Conservation (phyloP, 495 filamentous ascomycete species). For the Aspergillus egyptiacus region DNA sequence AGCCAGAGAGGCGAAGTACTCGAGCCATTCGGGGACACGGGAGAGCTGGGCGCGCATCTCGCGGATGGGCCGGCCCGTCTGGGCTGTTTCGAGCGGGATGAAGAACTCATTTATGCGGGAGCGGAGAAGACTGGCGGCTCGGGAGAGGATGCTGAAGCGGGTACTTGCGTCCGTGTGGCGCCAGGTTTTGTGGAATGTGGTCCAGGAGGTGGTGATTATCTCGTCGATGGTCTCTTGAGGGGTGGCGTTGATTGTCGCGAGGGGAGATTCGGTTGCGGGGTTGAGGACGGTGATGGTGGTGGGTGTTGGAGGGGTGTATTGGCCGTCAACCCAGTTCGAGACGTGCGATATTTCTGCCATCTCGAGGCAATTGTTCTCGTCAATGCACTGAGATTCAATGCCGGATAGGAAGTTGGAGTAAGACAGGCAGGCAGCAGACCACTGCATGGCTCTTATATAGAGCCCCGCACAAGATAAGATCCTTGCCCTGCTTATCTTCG, state of each 20-base stretch:
- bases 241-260: slow-evolving; percentile 46
- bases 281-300: slow-evolving; percentile 20
- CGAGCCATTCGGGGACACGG: slow-evolving; percentile 57
- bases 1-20: slow-evolving; percentile 55
- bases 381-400: background rate
- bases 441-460: background rate
- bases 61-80: slow-evolving; percentile 57
- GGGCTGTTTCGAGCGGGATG: slow-evolving; percentile 51
- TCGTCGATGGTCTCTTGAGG: slow-evolving; percentile 40
- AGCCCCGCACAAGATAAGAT: slow-evolving; percentile 7
- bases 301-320: slow-evolving; percentile 13
- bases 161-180: slow-evolving; percentile 46
- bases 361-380: too few relatives aligned
- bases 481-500: too few relatives aligned
- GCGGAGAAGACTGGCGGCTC: slow-evolving; percentile 46
- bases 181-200: slow-evolving; percentile 50
- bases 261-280: slow-evolving; percentile 16
- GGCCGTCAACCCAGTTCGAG: slow-evolving; percentile 28
- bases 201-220: slow-evolving; percentile 42
- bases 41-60: slow-evolving; percentile 62
- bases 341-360: slow-evolving; percentile 17
- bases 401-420: background rate
- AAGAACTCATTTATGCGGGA: slow-evolving; percentile 44
- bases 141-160: slow-evolving; percentile 52
- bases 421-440: background rate